Evolutionary conservation across 805 yeast species (phyloP), one percentile per base, ranked within the genome.

Genomic region (Ogataea nakhonphanomensis): DNA sequence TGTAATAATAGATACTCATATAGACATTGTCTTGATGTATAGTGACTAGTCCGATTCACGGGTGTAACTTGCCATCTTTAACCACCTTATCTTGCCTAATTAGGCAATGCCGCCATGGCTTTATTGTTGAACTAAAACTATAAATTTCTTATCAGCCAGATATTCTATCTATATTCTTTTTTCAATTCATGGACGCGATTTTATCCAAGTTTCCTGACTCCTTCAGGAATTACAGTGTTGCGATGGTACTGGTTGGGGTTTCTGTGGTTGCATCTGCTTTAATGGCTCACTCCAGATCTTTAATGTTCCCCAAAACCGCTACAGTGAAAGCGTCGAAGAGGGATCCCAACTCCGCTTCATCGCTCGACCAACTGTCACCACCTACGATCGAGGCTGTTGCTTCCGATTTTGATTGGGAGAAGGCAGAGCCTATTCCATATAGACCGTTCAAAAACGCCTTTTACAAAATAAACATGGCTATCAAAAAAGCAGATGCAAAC

Each of bases 401-500:
- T 15, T 43, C 58, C 3, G 57, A 57, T 39, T 72, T 74, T 44
- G 53, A 70, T 13, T 79, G 81, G 78, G 41, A 58, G 10, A 45
- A 49, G 4, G 57, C 60, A 6, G 58, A 64, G 32, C 82, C 82
- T 0, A 53, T 59, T 32, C 65, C 65, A 14, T 76, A 44, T 31
- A 51, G 66, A 35, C 79, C 79, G 1, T 75, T 73, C 58, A 74
- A 72, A 45, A 66, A 68, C 37, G 74, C 69, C 1, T 59, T 54
- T n/a, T 75, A 81, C 50, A 73, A 70, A 45, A 61, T 83, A 59
- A 81, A 82, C 3, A 74, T 84, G 82, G 84, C 81, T 1, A 68
- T 81, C 36, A 65, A 70, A 44, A 66, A 70, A 53, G 53, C 70
- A 30, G 59, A 66, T 25, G 57, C 78, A 2, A 68, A 71, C 30